Evolutionary conservation across 2,329 filamentous ascomycete genomes (phyloP).

Genomic region (Hypoxylon sp.): DNA sequence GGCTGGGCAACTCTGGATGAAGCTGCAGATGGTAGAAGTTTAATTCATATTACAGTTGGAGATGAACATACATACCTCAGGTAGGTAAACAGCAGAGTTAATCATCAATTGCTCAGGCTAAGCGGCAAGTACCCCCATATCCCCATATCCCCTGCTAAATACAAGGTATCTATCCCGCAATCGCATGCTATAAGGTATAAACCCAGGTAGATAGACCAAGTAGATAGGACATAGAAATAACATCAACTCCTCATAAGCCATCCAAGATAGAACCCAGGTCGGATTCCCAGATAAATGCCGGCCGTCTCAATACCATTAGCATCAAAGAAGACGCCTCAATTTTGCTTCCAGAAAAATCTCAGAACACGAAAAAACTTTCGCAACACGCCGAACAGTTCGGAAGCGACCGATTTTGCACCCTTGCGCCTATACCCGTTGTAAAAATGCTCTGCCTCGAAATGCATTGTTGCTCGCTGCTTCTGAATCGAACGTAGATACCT

Average conservation of each 20-base stretch:
- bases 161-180: no score
- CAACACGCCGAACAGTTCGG: not conserved
- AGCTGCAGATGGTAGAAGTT: not conserved
- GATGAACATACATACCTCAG: no score
- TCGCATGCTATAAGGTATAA: conserved; percentile 1
- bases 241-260: conserved; percentile 24
- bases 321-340: conserved; percentile 14
- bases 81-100: not conserved
- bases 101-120: conserved; percentile 1
- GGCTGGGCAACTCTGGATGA: no score
- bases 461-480: conserved; percentile 4
- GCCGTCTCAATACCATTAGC: conserved; percentile 29
- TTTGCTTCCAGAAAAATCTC: not conserved
- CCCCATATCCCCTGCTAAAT: no score
- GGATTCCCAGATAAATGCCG: no score
- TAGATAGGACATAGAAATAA: conserved; percentile 7
- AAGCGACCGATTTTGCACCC: not conserved
- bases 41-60: not conserved
- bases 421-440: not conserved
- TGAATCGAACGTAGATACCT: not conserved
- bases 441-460: not conserved
- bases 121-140: conserved; percentile 1
- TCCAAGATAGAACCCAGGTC: conserved; percentile 8
- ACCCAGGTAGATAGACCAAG: not conserved
- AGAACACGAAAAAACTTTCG: not conserved